Percentiles rank a stretch among this genome's conserved stretches.
Evolutionary conservation across 2,329 filamentous ascomycete species (phyloP).

Genomic region (Diaporthe sp.): DNA sequence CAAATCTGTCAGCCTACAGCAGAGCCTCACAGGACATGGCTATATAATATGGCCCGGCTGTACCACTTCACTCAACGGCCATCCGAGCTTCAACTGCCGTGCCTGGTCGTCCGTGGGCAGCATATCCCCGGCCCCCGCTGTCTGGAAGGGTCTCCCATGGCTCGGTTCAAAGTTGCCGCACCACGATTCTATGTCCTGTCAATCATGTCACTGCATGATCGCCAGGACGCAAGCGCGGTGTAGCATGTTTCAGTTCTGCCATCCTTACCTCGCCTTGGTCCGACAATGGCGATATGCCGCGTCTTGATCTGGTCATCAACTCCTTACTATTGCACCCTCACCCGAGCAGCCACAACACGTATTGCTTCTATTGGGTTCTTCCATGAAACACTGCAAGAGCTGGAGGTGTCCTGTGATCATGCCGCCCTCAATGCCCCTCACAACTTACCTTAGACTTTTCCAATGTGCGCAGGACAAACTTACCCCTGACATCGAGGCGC

Average conservation of each 20-base stretch:
- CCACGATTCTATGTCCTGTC: slow-evolving; percentile 27
- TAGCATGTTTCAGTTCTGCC: slow-evolving; percentile 23
- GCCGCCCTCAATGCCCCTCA: slow-evolving; percentile 5
- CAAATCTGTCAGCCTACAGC: background rate
- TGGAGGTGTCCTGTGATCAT: slow-evolving; percentile 4
- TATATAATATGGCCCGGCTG: background rate
- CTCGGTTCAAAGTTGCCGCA: slow-evolving; percentile 22
- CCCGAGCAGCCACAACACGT: background rate
- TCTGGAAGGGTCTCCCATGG: slow-evolving; percentile 6
- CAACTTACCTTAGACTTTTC: no score
- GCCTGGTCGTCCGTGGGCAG: background rate
- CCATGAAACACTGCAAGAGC: slow-evolving; percentile 14
- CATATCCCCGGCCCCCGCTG: background rate
- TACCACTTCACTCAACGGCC: slow-evolving; percentile 17
- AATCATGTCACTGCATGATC: slow-evolving; percentile 29
- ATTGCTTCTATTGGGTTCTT: background rate
- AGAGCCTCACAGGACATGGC: slow-evolving; percentile 12
- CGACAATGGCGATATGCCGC: slow-evolving; percentile 9
- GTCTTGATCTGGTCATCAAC: slow-evolving; percentile 10
- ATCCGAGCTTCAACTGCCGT: slow-evolving; percentile 26
- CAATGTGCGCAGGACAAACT: no score
- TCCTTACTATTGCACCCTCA: background rate
- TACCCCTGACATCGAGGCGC: background rate
- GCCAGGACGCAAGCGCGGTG: slow-evolving; percentile 26
- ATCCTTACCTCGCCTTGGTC: slow-evolving; percentile 25